Evolutionary conservation across 768 basidiomycete genomes (phyloP), one percentile per base, ranked within the genome.

Genomic region (Termitomyces sp.): DNA sequence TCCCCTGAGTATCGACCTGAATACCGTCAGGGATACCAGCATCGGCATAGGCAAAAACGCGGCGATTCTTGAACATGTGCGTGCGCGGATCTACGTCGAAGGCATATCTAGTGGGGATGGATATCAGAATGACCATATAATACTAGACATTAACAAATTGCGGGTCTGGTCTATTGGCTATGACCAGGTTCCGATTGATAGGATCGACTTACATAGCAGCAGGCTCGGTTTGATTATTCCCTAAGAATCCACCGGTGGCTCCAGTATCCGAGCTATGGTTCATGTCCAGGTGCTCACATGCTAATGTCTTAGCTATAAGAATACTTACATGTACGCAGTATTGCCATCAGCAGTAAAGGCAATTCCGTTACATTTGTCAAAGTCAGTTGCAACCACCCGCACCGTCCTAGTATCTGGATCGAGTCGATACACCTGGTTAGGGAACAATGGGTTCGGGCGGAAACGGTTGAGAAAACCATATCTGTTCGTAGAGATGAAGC

Each of bases 381-480:
- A 87, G n/a, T 83, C 86, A 59, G 88, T 86, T 2, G 91, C 89
- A 3, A 91, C 86, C 8, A 86, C 85, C 3, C 81, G 79, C 6
- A 92, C 80, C 30, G 79, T 69, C 4, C 86, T 78, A 1, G 84
- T 86, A 2, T 74, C 73, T 9, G 86, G 82, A 64, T 90, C 83
- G 63, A 90, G 83, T 12, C 86, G 79, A 67, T 94, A 94, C 16
- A 91, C 88, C 63, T 91, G 89, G 46, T 79, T 84, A 3, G 87
- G 89, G 50, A 90, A 65, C 44, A 82, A 75, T 7, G 86, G 88
- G 5, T 71, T 61, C 0, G 86, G 82, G 48, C 89, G 82, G 76
- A 91, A 91, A 47, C 76, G 73, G 56, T 83, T 81, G 34, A 86
- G 53, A 62, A 76, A 86, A 0, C 87, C 86, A 61, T 86, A 86